phyloP scores from a whole-genome alignment of 495 filamentous ascomycete genomes.

The Penicillium arizonense region DNA sequence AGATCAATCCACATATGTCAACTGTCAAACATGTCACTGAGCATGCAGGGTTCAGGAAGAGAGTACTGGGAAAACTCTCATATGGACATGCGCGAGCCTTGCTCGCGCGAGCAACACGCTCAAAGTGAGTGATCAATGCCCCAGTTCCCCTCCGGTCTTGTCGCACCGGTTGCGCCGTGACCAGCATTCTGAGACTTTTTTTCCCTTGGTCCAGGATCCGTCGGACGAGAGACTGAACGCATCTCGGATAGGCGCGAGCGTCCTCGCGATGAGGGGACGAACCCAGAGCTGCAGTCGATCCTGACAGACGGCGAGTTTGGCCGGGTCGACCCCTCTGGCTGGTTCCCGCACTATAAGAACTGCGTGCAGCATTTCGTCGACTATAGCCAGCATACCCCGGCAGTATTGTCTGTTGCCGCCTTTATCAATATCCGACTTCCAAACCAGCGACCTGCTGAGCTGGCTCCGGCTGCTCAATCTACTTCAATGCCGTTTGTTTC shows the following conservation, averaged over 20 bases:
- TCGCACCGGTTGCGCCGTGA: conserved; percentile 11
- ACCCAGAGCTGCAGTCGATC: conserved; percentile 10
- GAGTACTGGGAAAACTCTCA: conserved; percentile 38
- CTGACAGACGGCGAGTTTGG: conserved; percentile 31
- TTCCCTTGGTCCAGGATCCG: conserved; percentile 20
- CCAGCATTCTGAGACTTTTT: conserved; percentile 22
- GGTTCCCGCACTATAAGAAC: conserved; percentile 84
- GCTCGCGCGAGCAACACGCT: conserved; percentile 27
- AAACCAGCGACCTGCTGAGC: conserved; percentile 28
- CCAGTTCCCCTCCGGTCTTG: neutral
- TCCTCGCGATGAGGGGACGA: conserved; percentile 11
- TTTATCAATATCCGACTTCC: conserved; percentile 78
- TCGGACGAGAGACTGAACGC: conserved; percentile 27
- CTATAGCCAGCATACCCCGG: conserved; percentile 71
- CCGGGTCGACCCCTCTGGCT: conserved; percentile 72
- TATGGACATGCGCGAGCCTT: conserved; percentile 33
- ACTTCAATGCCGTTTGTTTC: conserved; percentile 52
- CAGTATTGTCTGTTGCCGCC: conserved; percentile 85
- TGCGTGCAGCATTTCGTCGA: conserved; percentile 89
- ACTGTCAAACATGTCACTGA: conserved; percentile 34
- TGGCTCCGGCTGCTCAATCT: conserved; percentile 1
- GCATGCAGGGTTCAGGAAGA: conserved; percentile 37
- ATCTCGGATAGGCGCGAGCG: conserved; percentile 23
- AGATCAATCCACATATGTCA: conserved; percentile 22
- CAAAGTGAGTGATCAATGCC: conserved; percentile 28